Evolutionary conservation across 371 early-diverging fungal species (phyloP), one percentile per base, ranked within the genome.

Genomic region (Mucor plumbeus): DNA sequence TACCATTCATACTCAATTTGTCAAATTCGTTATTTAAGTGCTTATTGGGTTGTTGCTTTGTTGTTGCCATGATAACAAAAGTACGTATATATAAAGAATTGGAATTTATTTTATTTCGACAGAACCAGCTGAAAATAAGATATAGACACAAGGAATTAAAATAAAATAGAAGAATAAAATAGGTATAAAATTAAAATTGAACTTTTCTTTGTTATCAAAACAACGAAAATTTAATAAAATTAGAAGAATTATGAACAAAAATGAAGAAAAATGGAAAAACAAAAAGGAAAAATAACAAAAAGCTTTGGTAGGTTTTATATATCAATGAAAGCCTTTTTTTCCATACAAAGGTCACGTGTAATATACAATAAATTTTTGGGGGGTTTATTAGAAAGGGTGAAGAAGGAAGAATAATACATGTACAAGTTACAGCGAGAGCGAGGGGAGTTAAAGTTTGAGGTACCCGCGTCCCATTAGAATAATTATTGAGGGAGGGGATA

Each of bases 101-200:
- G 58, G 39, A n/a, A 50, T 17, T 44, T 44, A 57, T 38, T 50
- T 13, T 50, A 50, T 50, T 64, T 57, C 36, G 41, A 64, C 65
- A 64, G 65, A 58, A 58, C 65, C 65, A 64, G 65, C 65, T 64
- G 65, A 64, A 26, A 50, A 50, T 50, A 50, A 44, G 19, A 44
- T 13, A 64, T 41, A 13, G 38, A 44, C 21, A 58, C 44, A 61
- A 61, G 50, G 36, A 3, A 63, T 39, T 39, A 19, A 35, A 21
- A 38, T 50, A 38, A 38, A 38, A 38, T 38, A 38, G 38, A 11
- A 11, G 0, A 9, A 38, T 36, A 39, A 50, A 38, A 61, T 14
- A 47, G 17, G 43, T 55, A 41, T 41, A 55, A 7, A 55, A 33
- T 17, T 17, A 58, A 38, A 58, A 58, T 58, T 21, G 15, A 34